These are phyloP conservation scores for Kodamaea fukazawae DNA, from an alignment of 805 yeast genomes.

Conservation along the genomic window DNA sequence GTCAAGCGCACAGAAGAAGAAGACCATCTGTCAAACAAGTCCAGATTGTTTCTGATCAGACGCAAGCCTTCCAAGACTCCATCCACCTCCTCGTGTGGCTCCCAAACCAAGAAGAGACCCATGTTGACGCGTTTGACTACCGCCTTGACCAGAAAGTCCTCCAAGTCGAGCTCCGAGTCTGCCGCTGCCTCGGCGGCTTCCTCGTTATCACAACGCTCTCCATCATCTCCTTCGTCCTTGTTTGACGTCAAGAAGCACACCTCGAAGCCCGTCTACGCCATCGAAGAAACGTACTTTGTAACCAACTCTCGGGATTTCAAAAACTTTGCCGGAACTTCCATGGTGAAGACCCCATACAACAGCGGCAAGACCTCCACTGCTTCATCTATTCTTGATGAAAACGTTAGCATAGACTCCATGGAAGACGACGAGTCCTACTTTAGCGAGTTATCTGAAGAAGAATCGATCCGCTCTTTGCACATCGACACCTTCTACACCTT, in stretches of 20 bases:
- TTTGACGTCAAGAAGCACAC: neutral
- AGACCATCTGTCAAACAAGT: neutral
- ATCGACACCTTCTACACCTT: slow-evolving; percentile 6
- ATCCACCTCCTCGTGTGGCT: neutral
- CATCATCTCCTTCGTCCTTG: slow-evolving; percentile 1
- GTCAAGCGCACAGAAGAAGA: slow-evolving; percentile 7
- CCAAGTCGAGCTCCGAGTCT: slow-evolving; percentile 1
- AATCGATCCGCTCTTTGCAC: slow-evolving; percentile 13
- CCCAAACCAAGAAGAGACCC: neutral
- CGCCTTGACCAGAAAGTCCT: neutral
- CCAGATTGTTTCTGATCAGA: slow-evolving; percentile 3
- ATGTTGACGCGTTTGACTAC: slow-evolving; percentile 7
- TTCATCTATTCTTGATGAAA: slow-evolving; percentile 4
- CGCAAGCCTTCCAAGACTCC: slow-evolving; percentile 1
- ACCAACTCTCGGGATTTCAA: slow-evolving; percentile 14
- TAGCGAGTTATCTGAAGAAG: slow-evolving; percentile 18
- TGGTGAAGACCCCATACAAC: slow-evolving; percentile 13
- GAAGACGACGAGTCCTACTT: slow-evolving; percentile 16
- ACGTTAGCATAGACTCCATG: slow-evolving; percentile 14
- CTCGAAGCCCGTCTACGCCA: neutral
- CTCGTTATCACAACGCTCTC: neutral
- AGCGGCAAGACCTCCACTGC: slow-evolving; percentile 11
- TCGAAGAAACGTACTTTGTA: slow-evolving; percentile 31
- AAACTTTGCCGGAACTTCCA: slow-evolving; percentile 15
- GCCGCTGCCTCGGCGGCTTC: neutral